Conservation (phyloP, 495 filamentous ascomycete genomes). For the Parmelia sp. region DNA sequence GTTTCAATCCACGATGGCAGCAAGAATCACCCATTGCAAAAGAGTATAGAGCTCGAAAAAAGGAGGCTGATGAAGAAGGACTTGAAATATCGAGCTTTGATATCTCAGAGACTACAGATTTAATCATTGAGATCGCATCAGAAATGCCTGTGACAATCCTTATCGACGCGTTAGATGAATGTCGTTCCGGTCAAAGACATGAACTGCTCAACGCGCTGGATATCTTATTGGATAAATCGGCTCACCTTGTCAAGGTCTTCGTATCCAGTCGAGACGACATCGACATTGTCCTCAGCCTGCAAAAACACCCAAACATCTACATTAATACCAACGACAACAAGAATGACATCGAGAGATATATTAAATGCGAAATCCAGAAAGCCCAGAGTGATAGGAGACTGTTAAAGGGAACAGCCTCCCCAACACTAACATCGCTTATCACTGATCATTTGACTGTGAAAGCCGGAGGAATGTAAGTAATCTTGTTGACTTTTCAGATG, state of each 20-base stretch:
- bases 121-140: background rate
- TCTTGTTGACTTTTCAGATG: background rate
- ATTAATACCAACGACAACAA: background rate
- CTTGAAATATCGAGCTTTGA: background rate
- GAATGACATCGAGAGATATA: background rate
- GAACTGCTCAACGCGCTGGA: background rate
- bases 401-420: background rate
- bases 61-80: background rate
- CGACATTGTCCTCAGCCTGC: conserved; percentile 31
- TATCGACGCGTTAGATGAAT: background rate
- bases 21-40: background rate
- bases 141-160: background rate
- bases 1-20: background rate
- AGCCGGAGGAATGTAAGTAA: background rate
- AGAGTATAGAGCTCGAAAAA: background rate
- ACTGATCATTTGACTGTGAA: background rate
- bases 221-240: conserved; percentile 11
- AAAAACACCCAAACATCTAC: conserved; percentile 26
- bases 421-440: background rate
- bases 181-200: background rate
- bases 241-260: conserved; percentile 34
- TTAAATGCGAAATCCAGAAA: background rate
- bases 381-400: background rate
- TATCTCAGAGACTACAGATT: background rate
- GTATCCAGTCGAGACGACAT: conserved; percentile 34